Conservation (phyloP, 2,329 filamentous ascomycete genomes). For the Cercospora sp. region DNA sequence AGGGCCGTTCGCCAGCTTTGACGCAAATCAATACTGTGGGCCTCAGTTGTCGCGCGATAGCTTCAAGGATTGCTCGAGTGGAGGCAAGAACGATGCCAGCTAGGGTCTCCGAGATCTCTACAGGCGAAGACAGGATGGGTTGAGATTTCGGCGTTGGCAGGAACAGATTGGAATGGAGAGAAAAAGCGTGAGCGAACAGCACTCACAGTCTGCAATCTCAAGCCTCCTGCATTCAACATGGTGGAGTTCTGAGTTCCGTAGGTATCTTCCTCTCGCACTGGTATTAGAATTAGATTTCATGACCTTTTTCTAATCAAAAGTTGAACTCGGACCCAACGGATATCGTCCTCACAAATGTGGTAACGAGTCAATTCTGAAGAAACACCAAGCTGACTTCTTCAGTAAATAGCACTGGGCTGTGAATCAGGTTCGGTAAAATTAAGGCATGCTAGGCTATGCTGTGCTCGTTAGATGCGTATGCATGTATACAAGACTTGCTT, state of each 20-base stretch:
- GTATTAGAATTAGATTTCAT: background rate
- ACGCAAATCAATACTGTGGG: background rate
- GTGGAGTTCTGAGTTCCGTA: background rate
- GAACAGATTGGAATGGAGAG: background rate
- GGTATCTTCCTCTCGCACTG: background rate
- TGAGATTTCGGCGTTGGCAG: background rate
- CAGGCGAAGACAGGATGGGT: background rate
- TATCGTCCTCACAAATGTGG: background rate
- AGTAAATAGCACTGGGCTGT: background rate
- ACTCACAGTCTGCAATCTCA: background rate
- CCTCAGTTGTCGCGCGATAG: background rate
- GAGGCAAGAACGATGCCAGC: background rate
- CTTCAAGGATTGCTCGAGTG: background rate
- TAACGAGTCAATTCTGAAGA: background rate
- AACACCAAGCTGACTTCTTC: background rate
- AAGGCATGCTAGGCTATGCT: background rate
- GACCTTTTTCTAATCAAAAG: background rate
- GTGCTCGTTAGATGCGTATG: background rate
- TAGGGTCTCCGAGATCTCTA: background rate
- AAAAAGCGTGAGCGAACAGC: background rate
- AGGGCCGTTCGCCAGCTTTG: background rate
- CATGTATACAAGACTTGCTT: background rate
- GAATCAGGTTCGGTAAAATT: background rate
- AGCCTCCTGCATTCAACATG: background rate
- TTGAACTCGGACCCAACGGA: background rate